Percentiles rank a stretch among this genome's conserved stretches.
phyloP scores from a whole-genome alignment of 768 basidiomycete species.

The Saitozyma podzolica region DNA sequence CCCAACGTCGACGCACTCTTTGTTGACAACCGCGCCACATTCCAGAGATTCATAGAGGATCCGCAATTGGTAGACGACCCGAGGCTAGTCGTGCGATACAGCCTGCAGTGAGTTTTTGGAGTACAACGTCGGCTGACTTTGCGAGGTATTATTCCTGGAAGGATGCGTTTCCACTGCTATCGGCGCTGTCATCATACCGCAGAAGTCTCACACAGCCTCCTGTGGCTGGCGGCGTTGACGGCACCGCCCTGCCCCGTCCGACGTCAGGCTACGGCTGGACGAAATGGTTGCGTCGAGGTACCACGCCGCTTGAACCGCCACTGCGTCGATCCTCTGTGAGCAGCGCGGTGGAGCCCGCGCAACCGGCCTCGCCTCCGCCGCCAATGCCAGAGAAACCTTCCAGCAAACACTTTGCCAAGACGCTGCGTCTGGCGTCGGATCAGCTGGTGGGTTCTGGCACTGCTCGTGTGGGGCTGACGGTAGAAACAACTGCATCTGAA shows the following conservation, averaged over 20 bases:
- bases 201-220: constrained; percentile 14
- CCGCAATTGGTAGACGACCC: constrained; percentile 64
- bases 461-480: background rate
- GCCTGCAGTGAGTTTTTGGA: constrained; percentile 61
- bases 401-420: constrained; percentile 77
- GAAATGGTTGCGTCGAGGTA: constrained; percentile 50
- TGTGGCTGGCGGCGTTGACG: too few relatives aligned
- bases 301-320: too few relatives aligned
- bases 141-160: constrained; percentile 72
- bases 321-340: too few relatives aligned
- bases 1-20: constrained; percentile 54
- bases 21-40: constrained; percentile 65
- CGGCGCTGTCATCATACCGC: constrained; percentile 72
- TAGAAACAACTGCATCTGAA: constrained; percentile 84
- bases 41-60: constrained; percentile 66
- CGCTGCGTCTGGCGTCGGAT: constrained; percentile 86
- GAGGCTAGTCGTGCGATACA: constrained; percentile 73
- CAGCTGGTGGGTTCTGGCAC: constrained; percentile 67
- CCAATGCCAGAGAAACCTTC: background rate
- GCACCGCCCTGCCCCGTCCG: constrained; percentile 11
- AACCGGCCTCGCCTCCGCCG: background rate
- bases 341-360: too few relatives aligned
- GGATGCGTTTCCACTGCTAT: constrained; percentile 73
- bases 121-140: background rate
- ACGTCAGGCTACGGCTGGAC: constrained; percentile 51